phyloP scores from a whole-genome alignment of 2,329 filamentous ascomycete species.

The Colletotrichum kahawae region DNA sequence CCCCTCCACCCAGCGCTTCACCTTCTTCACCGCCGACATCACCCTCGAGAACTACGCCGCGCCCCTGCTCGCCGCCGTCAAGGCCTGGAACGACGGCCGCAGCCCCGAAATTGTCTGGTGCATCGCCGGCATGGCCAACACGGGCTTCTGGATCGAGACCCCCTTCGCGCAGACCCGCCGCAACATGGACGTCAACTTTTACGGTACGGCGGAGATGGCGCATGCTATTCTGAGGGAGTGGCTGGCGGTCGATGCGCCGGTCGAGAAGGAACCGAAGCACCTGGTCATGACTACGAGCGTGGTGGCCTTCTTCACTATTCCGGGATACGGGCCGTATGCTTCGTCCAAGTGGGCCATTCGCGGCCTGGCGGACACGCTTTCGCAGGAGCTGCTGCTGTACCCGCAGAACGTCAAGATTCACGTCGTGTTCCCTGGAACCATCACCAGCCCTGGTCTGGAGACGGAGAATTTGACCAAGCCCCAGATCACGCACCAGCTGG shows the following conservation, averaged over 20 bases:
- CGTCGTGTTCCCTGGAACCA: conserved; percentile 83
- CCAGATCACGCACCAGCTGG: conserved; percentile 76
- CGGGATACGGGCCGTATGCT: conserved; percentile 84
- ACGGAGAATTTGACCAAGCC: conserved; percentile 83
- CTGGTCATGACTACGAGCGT: conserved; percentile 87
- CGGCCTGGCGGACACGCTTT: conserved; percentile 80
- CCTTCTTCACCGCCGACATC: conserved; percentile 84
- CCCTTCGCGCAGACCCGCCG: conserved; percentile 68
- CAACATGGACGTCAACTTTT: conserved; percentile 95
- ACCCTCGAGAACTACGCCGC: conserved; percentile 71
- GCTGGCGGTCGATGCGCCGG: conserved; percentile 59
- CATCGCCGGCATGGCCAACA: conserved; percentile 76
- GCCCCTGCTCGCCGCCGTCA: conserved; percentile 73
- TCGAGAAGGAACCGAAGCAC: conserved; percentile 66
- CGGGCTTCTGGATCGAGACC: conserved; percentile 79
- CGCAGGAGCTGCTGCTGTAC: conserved; percentile 86
- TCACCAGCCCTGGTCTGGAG: conserved; percentile 76
- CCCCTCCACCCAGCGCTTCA: conserved; percentile 75
- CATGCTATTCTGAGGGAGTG: conserved; percentile 79
- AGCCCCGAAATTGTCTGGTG: conserved; percentile 91
- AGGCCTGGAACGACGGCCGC: conserved; percentile 75
- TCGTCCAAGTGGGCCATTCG: conserved; percentile 87
- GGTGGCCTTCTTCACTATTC: conserved; percentile 75
- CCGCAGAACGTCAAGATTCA: conserved; percentile 83
- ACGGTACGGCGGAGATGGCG: conserved; percentile 83